phyloP scores from a whole-genome alignment of 768 basidiomycete genomes.

The Pleurotus cornucopiae region DNA sequence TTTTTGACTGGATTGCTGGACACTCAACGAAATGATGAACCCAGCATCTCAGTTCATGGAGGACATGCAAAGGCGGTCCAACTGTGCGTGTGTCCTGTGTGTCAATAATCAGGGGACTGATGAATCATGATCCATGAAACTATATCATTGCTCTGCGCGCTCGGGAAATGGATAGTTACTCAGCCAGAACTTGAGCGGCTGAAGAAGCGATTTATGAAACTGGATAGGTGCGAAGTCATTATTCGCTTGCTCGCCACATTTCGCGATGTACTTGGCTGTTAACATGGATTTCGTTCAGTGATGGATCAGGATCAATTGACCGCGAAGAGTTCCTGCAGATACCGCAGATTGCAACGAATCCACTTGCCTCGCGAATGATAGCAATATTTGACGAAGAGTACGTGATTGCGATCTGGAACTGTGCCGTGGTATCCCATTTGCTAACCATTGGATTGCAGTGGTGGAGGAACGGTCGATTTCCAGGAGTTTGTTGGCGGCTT shows the following conservation, averaged over 20 bases:
- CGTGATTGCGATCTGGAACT: conserved; percentile 29
- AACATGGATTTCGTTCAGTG: conserved; percentile 38
- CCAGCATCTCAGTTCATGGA: conserved; percentile 93
- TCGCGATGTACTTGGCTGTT: background rate
- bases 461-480: conserved; percentile 97
- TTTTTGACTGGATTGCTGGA: background rate
- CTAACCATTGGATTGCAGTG: conserved; percentile 45
- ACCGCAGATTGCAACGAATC: conserved; percentile 98
- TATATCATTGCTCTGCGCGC: background rate
- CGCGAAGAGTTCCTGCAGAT: conserved; percentile 98
- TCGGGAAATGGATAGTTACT: conserved; percentile 62
- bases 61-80: conserved; percentile 96
- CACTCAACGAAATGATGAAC: background rate
- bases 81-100: conserved; percentile 62
- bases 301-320: conserved; percentile 97
- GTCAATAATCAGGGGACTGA: too few species aligned
- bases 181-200: conserved; percentile 89
- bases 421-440: background rate
- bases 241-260: background rate
- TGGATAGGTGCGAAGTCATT: conserved; percentile 71
- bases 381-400: conserved; percentile 99
- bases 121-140: background rate
- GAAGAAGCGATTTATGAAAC: conserved; percentile 99
- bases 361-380: conserved; percentile 95
- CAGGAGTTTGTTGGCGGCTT: conserved; percentile 98